phyloP scores from a whole-genome alignment of 176 grass and related monocot genomes.

The Ensete ventricosum region DNA sequence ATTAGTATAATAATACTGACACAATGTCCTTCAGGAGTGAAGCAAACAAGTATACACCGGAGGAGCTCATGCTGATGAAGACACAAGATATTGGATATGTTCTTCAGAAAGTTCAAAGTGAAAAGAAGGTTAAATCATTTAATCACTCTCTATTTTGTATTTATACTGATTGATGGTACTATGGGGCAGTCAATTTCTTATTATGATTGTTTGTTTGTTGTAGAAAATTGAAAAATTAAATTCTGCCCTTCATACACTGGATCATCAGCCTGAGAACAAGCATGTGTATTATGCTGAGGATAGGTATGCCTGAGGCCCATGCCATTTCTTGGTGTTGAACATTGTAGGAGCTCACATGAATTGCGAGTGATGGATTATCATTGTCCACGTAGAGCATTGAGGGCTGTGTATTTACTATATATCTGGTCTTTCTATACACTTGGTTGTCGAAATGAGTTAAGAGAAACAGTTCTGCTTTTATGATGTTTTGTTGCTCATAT shows the following conservation, averaged over 20 bases:
- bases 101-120: conserved; percentile 60
- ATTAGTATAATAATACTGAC: conserved; percentile 17
- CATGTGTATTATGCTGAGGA: conserved; percentile 88
- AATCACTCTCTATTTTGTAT: conserved; percentile 4
- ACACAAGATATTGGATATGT: conserved; percentile 92
- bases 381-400: too few species aligned
- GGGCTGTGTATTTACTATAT: too few species aligned
- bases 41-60: conserved; percentile 71
- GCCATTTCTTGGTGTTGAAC: neutral
- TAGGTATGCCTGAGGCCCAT: conserved; percentile 31
- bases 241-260: conserved; percentile 66
- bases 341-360: neutral
- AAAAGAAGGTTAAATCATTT: conserved; percentile 61
- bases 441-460: too few species aligned
- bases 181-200: conserved; percentile 14
- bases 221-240: conserved; percentile 88
- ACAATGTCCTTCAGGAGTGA: conserved; percentile 39
- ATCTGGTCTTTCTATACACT: too few species aligned
- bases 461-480: too few species aligned
- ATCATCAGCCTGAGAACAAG: conserved; percentile 58
- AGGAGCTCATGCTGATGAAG: conserved; percentile 79
- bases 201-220: neutral
- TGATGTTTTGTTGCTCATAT: too few species aligned
- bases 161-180: neutral
- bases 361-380: neutral